Evolutionary conservation across 495 filamentous ascomycete genomes (phyloP).

Genomic region (Echria macrotheca): DNA sequence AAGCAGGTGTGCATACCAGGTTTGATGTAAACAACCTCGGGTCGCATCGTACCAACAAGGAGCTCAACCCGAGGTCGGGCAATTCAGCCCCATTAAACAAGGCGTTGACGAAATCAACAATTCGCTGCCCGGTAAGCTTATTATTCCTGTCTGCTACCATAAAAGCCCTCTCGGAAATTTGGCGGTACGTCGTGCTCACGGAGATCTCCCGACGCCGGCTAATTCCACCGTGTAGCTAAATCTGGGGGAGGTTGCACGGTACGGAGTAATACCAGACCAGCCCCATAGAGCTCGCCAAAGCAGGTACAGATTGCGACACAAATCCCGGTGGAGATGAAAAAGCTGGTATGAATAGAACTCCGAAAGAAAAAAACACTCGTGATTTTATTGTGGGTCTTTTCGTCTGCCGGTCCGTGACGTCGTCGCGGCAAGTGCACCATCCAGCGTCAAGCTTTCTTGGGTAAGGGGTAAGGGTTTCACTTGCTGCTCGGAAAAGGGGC

Average conservation of each 20-base stretch:
- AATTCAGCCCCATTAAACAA: no score
- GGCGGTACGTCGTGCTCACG: not conserved
- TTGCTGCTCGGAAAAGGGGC: not conserved
- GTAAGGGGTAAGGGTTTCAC: not conserved
- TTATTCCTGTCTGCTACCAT: no score
- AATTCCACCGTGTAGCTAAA: constrained; percentile 1
- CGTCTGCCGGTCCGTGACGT: no score
- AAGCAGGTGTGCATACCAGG: no score
- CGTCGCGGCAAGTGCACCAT: no score
- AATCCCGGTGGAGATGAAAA: not conserved
- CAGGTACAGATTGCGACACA: not conserved
- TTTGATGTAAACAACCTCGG: no score
- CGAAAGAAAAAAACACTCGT: not conserved
- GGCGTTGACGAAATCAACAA: no score
- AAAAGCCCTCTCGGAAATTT: no score
- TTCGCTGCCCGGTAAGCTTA: constrained; percentile 6
- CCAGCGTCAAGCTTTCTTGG: not conserved
- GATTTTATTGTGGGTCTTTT: not conserved
- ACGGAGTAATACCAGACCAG: no score
- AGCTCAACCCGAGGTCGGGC: no score
- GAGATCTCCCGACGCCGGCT: constrained; percentile 2
- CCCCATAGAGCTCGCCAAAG: not conserved
- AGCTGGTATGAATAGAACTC: constrained; percentile 4
- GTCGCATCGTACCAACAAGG: no score
- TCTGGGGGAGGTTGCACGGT: no score